Conservation (phyloP, 2,329 filamentous ascomycete species). For the Cercospora berteroae region DNA sequence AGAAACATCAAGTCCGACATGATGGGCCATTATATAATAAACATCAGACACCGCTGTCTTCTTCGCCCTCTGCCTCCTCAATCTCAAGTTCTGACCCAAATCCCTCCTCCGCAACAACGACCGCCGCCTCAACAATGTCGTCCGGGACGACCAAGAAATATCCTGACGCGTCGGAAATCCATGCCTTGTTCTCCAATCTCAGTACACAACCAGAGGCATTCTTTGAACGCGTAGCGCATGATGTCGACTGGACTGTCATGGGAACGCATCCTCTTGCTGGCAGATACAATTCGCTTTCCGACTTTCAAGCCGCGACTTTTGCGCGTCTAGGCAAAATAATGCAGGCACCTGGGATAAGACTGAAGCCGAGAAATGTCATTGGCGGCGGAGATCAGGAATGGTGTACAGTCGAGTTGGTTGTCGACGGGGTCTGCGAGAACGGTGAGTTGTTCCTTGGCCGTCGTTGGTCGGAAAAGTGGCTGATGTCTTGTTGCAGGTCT, state of each 20-base stretch:
- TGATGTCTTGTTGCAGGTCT: constrained; percentile 16
- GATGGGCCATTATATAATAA: constrained; percentile 2
- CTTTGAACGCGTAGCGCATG: constrained; percentile 20
- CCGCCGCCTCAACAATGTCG: background rate
- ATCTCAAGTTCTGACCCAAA: background rate
- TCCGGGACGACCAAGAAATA: background rate
- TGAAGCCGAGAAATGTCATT: constrained; percentile 25
- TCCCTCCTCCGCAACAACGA: background rate
- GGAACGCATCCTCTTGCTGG: constrained; percentile 24
- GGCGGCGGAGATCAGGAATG: constrained; percentile 22
- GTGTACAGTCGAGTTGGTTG: constrained; percentile 23
- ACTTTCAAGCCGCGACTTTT: constrained; percentile 18
- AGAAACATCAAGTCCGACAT: constrained; percentile 1
- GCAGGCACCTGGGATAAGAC: constrained; percentile 15
- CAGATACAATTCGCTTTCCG: constrained; percentile 14
- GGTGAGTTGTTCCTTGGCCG: constrained; percentile 3
- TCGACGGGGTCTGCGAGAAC: constrained; percentile 19
- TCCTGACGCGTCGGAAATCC: constrained; percentile 11
- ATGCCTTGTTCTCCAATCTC: constrained; percentile 19
- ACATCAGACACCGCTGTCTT: background rate
- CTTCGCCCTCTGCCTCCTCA: background rate
- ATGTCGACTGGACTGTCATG: constrained; percentile 27
- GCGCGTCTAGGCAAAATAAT: constrained; percentile 19
- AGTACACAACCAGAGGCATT: constrained; percentile 9
- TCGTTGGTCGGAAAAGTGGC: background rate